phyloP scores from a whole-genome alignment of 176 grass and related monocot species.

The Bonia amplexicaulis region DNA sequence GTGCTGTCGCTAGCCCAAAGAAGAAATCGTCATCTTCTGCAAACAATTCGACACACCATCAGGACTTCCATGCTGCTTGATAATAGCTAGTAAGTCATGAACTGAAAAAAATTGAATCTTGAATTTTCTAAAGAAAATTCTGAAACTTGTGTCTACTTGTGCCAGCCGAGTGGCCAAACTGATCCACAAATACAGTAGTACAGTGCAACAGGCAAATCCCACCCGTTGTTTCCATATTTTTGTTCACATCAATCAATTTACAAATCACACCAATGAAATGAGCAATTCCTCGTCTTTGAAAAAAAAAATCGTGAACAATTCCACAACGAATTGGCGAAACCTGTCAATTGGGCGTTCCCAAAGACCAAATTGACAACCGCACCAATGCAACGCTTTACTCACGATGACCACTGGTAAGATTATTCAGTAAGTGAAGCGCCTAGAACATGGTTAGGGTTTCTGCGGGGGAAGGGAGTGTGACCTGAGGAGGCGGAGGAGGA shows the following conservation, averaged over 20 bases:
- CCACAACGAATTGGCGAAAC: background rate
- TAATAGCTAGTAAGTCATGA: background rate
- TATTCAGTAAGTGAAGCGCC: background rate
- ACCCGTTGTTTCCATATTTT: background rate
- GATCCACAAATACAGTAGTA: background rate
- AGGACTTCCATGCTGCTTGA: background rate
- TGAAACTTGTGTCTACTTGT: background rate
- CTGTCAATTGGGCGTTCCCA: no score
- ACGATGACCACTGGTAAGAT: background rate
- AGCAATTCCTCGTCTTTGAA: background rate
- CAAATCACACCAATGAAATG: background rate
- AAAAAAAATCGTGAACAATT: background rate
- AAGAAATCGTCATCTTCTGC: conserved; percentile 68
- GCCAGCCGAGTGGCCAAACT: background rate
- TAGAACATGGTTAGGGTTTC: background rate
- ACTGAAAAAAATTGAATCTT: background rate
- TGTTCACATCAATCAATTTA: background rate
- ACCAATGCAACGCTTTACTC: background rate
- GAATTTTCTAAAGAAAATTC: background rate
- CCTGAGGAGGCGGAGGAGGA: conserved; percentile 9
- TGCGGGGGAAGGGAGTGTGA: background rate
- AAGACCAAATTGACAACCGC: background rate
- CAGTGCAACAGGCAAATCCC: background rate
- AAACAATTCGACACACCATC: background rate
- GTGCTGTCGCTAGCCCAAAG: conserved; percentile 85